phyloP scores from a whole-genome alignment of 73 alveolate genomes.

The Paramecium sonneborni region DNA sequence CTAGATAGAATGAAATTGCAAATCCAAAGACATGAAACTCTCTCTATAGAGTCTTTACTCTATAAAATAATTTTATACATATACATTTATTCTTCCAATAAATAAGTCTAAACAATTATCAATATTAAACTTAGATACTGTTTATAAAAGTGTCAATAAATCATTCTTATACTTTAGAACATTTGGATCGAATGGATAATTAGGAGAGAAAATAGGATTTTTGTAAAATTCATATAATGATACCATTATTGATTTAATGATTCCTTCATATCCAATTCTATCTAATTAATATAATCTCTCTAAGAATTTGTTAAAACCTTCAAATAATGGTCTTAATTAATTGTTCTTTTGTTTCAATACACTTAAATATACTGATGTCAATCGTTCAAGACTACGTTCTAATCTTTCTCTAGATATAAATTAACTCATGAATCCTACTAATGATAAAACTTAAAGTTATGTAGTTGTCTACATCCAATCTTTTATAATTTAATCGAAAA shows the following conservation, averaged over 20 bases:
- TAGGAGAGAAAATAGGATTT: conserved; percentile 60
- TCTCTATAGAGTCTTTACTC: conserved; percentile 56
- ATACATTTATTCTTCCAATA: conserved; percentile 46
- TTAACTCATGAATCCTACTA: conserved; percentile 59
- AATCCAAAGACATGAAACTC: conserved; percentile 61
- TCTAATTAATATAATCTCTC: conserved; percentile 46
- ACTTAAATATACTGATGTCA: conserved; percentile 5
- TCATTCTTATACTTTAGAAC: conserved; percentile 47
- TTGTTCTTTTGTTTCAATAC: conserved; percentile 30
- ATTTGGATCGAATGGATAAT: conserved; percentile 63
- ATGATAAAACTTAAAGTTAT: conserved; percentile 7
- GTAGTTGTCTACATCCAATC: conserved; percentile 53
- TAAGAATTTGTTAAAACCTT: conserved; percentile 63
- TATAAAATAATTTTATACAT: not conserved
- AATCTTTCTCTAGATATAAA: conserved; percentile 43
- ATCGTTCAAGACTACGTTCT: conserved; percentile 44
- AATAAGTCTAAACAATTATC: conserved; percentile 57
- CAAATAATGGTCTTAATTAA: conserved; percentile 38
- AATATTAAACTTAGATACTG: conserved; percentile 50
- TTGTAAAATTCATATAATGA: conserved; percentile 52
- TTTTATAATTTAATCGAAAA: conserved; percentile 40
- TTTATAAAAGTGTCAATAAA: conserved; percentile 13
- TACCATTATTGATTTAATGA: conserved; percentile 48
- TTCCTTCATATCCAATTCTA: conserved; percentile 30
- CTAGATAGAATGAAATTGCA: conserved; percentile 55